Evolutionary conservation across 305 asterid genomes (phyloP).

Genomic region (Fraxinus sp.): DNA sequence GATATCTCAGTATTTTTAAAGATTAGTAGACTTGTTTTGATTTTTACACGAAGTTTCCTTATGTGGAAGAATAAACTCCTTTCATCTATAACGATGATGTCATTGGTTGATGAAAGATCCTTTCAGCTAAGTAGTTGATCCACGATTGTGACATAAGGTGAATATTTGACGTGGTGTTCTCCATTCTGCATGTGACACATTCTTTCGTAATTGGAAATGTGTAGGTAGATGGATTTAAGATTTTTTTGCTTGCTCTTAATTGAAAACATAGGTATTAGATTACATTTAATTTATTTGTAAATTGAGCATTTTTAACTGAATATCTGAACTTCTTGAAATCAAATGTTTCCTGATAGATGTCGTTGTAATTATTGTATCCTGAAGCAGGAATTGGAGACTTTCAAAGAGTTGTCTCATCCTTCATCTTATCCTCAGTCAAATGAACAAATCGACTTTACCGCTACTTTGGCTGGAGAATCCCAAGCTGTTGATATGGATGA

Average conservation of each 20-base stretch:
- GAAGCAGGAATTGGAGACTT: constrained; percentile 43
- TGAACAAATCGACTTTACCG: constrained; percentile 30
- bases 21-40: neutral
- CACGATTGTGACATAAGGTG: neutral
- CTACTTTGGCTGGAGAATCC: constrained; percentile 42
- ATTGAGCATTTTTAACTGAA: neutral
- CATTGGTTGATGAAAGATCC: neutral
- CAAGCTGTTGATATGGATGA: constrained; percentile 31
- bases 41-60: neutral
- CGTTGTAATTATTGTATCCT: constrained; percentile 5
- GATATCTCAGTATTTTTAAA: neutral
- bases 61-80: neutral
- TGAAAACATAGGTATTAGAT: neutral
- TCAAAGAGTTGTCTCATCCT: constrained; percentile 27
- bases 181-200: neutral
- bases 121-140: neutral
- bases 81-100: neutral
- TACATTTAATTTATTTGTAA: neutral
- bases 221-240: neutral
- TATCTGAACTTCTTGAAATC: neutral
- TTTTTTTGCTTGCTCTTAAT: neutral
- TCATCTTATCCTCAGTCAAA: constrained; percentile 32
- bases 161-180: neutral
- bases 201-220: neutral
- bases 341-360: neutral